These are phyloP conservation scores for Wakefieldia striispora DNA, from an alignment of 768 basidiomycete genomes.

Conservation along the genomic window DNA sequence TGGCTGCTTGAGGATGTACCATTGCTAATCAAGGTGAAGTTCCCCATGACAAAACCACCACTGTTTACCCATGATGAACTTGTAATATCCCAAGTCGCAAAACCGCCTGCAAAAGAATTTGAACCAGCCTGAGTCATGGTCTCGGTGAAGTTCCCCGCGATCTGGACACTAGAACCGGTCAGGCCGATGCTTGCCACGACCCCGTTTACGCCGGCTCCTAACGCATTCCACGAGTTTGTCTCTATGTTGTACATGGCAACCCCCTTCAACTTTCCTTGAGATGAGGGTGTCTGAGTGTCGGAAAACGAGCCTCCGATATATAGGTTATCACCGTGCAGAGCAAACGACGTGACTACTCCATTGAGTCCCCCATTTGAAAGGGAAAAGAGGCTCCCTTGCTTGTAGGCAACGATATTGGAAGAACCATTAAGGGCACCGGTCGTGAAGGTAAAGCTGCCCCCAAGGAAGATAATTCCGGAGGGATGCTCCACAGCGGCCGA, in stretches of 20 bases:
- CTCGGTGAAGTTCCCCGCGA: slow-evolving; percentile 75
- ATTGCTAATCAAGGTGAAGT: slow-evolving; percentile 67
- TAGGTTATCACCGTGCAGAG: slow-evolving; percentile 59
- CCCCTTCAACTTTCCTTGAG: slow-evolving; percentile 50
- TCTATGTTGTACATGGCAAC: slow-evolving; percentile 72
- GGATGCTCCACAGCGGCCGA: slow-evolving; percentile 62
- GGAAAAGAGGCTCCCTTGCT: slow-evolving; percentile 50
- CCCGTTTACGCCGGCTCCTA: slow-evolving; percentile 78
- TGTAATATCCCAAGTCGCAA: slow-evolving; percentile 71
- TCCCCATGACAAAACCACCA: slow-evolving; percentile 72
- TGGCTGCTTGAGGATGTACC: slow-evolving; percentile 48
- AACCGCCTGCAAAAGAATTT: slow-evolving; percentile 49
- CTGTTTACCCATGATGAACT: slow-evolving; percentile 65
- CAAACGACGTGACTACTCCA: slow-evolving; percentile 69
- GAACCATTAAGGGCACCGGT: slow-evolving; percentile 54
- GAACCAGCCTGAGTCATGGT: slow-evolving; percentile 37
- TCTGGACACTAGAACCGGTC: slow-evolving; percentile 49
- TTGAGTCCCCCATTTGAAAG: slow-evolving; percentile 73
- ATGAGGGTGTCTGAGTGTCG: slow-evolving; percentile 57
- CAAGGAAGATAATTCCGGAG: slow-evolving; percentile 67
- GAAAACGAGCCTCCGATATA: slow-evolving; percentile 90
- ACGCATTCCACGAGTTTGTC: slow-evolving; percentile 61
- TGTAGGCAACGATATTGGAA: slow-evolving; percentile 73
- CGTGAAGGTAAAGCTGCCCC: slow-evolving; percentile 69
- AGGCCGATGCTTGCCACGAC: slow-evolving; percentile 60